Conservation (phyloP, 2,329 filamentous ascomycete species). For the Alternaria triticina region DNA sequence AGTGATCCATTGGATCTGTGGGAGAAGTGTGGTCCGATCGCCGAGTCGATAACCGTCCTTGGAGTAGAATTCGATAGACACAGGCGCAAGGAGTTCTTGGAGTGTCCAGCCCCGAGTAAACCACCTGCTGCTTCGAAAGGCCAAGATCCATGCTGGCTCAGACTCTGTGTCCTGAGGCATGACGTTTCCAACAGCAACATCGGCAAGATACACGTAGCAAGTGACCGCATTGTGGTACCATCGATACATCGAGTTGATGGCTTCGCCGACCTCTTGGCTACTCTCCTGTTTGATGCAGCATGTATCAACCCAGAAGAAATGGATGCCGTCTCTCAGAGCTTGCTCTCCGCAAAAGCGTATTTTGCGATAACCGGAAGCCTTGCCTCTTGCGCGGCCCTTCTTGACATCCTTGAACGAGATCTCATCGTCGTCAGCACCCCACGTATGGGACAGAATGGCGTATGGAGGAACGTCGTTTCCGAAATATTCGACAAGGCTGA, state of each 20-base stretch:
- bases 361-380: neutral
- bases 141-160: neutral
- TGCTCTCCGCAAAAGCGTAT: neutral
- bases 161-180: accelerated
- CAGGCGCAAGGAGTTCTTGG: neutral
- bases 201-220: neutral
- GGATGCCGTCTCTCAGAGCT: neutral
- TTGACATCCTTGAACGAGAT: neutral
- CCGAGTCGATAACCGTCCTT: neutral
- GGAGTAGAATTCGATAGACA: neutral
- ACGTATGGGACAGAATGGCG: neutral
- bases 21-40: neutral
- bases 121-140: neutral
- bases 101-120: neutral
- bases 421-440: neutral
- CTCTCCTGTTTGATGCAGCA: neutral
- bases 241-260: neutral
- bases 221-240: neutral
- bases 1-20: neutral
- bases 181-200: neutral
- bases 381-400: neutral
- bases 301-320: neutral
- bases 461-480: neutral
- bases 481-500: neutral
- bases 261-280: neutral